Base-by-base conservation (phyloP, 2,329 filamentous ascomycete genomes). In the Geosmithia morbida region DNA sequence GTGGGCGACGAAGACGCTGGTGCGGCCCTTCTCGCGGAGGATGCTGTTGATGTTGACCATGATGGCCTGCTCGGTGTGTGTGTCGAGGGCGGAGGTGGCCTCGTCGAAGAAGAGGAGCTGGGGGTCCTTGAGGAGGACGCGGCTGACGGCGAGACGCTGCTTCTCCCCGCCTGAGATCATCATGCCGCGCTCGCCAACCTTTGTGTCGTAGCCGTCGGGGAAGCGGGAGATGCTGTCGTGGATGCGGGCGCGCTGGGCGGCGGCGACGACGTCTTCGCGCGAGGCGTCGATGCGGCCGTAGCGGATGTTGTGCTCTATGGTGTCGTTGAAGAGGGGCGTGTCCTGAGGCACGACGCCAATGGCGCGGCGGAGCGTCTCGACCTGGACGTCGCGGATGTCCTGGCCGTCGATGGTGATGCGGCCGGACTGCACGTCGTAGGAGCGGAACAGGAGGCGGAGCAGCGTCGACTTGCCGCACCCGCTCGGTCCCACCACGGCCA, bases 301-400 rank as follows among this genome's bases (percentile, higher is more conserved):
- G 52, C 81, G 83, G 57, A 98, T 95, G 61, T 98, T 98, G 63
- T 96, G 87, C 59, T 85, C 84, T 49, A 98, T 90, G 0, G 88
- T 92, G 59, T 95, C 88, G 62, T 98, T 98, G 71, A 98, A 98
- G 1, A 98, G 72, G 0, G 92, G 89, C 0, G 92, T 97, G 56
- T 98, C 92, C 61, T 98, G 94, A 0, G 92, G 92, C 1, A 98
- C 92, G 16, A 98, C 90, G 19, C 92, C 92, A 52, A 98, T 97
- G 2, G 85, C 77, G 53, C 78, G 79, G 7, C 92, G 81, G 26
- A 98, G 70, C 37, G 85, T 94, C 47, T 94, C 87, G 2, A 97
- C 64, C 11, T 74, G 81, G 1, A 98, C 83, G 49, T 87, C 75
- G 41, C 86, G 83, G 53, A 98, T 80, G 60, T 98, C 89, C 60